Base-by-base conservation (phyloP, 768 basidiomycete genomes). In the Nevesoporus exiguus region DNA sequence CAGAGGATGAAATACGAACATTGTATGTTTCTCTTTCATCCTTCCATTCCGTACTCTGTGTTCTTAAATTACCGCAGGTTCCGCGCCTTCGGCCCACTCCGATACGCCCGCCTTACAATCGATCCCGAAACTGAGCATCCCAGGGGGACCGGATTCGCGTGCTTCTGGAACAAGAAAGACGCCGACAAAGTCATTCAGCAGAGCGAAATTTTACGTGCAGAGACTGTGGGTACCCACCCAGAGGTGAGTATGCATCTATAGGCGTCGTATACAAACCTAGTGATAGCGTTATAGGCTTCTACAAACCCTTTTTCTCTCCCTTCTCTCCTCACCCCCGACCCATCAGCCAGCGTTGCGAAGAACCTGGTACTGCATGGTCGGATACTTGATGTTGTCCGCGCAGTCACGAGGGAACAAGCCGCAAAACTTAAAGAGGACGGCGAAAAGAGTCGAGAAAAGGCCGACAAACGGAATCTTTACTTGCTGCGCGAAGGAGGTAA, bases 381-480 rank as follows among this genome's bases (percentile, higher is more conserved):
- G 19, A 94, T 94, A 3, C 81, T 99, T 11, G 94, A 96, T 57
- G 90, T 96, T 43, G 82, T 86, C 17, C 82, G 85, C 10, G 97
- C 97, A 3, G 93, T 99, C 29, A 93, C 93, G 1, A 76, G 94
- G 48, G 93, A 95, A 57, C 81, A 89, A 59, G 97, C 97, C 7
- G 80, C 82, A 5, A 89, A 88, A 69, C 80, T 98, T 44, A 91
- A 89, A 66, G 94, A 97, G 57, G 90, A 87, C 17, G 87, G 89
- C 4, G 94, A 95, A 66, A 85, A 83, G 64, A 78, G 80, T 56
- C 79, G 93, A 45, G 85, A 93, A 70, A 95, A 95, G 70, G 86
- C 86, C 1, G 97, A 99, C 71, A 95, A 96, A 68, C 82, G 96
- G 22, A 97, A 98, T 66, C 84, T 97, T 66, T 98, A 99, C 68